These are phyloP conservation scores for Cinchona pubescens DNA, from an alignment of 257 asterid genomes.

Conservation along the genomic window DNA sequence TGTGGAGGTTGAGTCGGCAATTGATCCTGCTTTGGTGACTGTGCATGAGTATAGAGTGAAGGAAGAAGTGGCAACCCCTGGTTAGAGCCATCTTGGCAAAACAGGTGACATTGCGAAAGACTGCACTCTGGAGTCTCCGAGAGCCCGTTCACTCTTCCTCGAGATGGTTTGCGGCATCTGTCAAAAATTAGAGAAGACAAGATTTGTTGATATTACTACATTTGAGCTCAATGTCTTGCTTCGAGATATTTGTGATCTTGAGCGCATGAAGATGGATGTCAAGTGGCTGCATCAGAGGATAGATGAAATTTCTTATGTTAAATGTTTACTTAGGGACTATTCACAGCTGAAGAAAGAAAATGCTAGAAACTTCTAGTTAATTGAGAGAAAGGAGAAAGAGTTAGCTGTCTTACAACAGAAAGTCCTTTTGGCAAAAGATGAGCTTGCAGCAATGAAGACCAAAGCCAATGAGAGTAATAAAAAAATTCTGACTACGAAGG, in stretches of 20 bases:
- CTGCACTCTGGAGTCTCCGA: not conserved
- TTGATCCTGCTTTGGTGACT: conserved; percentile 10
- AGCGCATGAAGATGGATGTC: conserved; percentile 16
- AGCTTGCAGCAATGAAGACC: conserved; percentile 4
- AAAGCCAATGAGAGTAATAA: not conserved
- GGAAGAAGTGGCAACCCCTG: conserved; percentile 16
- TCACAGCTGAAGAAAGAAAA: not conserved
- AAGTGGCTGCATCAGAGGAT: conserved; percentile 16
- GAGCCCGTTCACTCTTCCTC: conserved; percentile 1
- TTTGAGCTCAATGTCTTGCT: conserved; percentile 11
- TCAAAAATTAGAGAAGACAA: conserved; percentile 1
- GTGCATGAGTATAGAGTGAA: conserved; percentile 14
- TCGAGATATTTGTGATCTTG: conserved; percentile 8
- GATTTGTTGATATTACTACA: not conserved
- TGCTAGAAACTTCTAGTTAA: not conserved
- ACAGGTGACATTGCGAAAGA: conserved; percentile 23
- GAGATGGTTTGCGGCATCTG: conserved; percentile 9
- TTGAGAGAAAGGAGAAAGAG: conserved; percentile 6
- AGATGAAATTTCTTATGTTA: conserved; percentile 4
- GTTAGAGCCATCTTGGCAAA: conserved; percentile 9
- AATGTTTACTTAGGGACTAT: conserved; percentile 1
- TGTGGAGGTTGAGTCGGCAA: conserved; percentile 18
- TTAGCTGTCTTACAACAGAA: not conserved
- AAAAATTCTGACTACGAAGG: not conserved
- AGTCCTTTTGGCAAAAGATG: not conserved